Evolutionary conservation across 2,329 filamentous ascomycete genomes (phyloP), one percentile per base, ranked within the genome.

Genomic region (Coniochaeta sp.): DNA sequence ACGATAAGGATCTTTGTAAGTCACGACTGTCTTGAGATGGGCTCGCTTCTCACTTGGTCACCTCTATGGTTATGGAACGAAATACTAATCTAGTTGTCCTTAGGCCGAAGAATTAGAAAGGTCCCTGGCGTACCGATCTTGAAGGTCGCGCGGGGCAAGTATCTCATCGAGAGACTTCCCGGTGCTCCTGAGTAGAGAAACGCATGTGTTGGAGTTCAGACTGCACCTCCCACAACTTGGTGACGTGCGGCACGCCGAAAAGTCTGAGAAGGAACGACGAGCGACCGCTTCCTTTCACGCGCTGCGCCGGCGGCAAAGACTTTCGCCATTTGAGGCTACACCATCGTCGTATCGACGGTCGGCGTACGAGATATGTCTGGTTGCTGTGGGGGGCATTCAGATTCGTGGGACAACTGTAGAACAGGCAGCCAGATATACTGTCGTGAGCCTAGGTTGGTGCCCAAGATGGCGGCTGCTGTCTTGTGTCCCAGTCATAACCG

Each of bases 161-260:
- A 97, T 75, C 88, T 93, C 55, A 95, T 99, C 69, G 95, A 98
- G 80, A 85, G 93, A 68, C 75, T 97, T 63, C 93, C 93, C 5
- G 90, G 92, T 74, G 91, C 90, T 40, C 90, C 90, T 36, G 88
- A 92, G 66, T 85, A 52, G 22, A 22, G 19, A 47, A 14, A 14
- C 14, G 9, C 2, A 52, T n/a, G n/a, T 14, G 47, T 28, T 17
- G 22, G 22, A 28, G 26, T 2, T 30, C 19, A 47, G 19, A 30
- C 14, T 12, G 19, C 42, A 24, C 10, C 19, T 2, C 19, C 38
- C 38, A 19, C 9, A 6, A 47, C 19, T 47, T 47, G 42, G 19
- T n/a, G 10, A 40, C 10, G 38, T 4, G 3, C 38, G 17, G 38
- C 4, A 16, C 38, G 17, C 16, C 10, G 7, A 12, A 2, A 22